A percentile compares a stretch with the other conserved stretches of the same genome.
Evolutionary conservation across 163 green algal species (phyloP).

Genomic region (Chlorella variabilis): DNA sequence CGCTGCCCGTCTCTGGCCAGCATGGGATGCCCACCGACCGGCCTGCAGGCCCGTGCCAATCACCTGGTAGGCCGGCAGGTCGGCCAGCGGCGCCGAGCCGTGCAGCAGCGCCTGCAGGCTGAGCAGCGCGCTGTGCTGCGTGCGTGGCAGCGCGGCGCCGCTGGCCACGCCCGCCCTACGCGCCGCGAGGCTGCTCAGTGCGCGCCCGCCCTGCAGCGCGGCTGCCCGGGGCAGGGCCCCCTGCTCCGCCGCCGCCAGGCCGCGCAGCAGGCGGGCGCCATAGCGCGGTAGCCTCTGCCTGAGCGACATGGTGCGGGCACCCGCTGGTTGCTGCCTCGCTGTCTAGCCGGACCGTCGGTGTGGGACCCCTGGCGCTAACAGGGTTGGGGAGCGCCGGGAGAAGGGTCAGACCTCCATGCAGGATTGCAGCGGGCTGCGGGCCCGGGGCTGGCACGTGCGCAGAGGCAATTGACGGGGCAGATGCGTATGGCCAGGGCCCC

Average conservation of each 20-base stretch:
- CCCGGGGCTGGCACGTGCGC: too few species aligned
- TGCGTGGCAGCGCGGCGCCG: background rate
- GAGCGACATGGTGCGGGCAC: slow-evolving; percentile 5
- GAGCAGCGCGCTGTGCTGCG: background rate
- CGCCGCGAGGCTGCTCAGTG: background rate
- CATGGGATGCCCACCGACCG: too few species aligned
- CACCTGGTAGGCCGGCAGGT: slow-evolving; percentile 16
- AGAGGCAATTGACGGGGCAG: too few species aligned
- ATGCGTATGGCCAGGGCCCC: too few species aligned
- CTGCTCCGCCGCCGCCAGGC: slow-evolving; percentile 16
- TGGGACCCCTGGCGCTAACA: too few species aligned
- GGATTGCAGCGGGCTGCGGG: too few species aligned
- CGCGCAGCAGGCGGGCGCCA: slow-evolving; percentile 22
- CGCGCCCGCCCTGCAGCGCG: background rate
- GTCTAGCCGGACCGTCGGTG: background rate
- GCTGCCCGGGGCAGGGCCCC: background rate
- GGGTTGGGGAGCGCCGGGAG: background rate
- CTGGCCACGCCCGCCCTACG: background rate
- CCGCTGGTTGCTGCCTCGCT: background rate
- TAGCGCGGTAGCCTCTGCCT: slow-evolving; percentile 19
- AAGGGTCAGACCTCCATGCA: background rate
- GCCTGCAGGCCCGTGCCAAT: background rate
- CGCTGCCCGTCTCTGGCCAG: too few species aligned
- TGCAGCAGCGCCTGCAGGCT: slow-evolving; percentile 24
- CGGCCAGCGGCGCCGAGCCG: slow-evolving; percentile 4